Evolutionary conservation across 2,329 filamentous ascomycete genomes (phyloP).

Genomic region (Escovopsis sp.): DNA sequence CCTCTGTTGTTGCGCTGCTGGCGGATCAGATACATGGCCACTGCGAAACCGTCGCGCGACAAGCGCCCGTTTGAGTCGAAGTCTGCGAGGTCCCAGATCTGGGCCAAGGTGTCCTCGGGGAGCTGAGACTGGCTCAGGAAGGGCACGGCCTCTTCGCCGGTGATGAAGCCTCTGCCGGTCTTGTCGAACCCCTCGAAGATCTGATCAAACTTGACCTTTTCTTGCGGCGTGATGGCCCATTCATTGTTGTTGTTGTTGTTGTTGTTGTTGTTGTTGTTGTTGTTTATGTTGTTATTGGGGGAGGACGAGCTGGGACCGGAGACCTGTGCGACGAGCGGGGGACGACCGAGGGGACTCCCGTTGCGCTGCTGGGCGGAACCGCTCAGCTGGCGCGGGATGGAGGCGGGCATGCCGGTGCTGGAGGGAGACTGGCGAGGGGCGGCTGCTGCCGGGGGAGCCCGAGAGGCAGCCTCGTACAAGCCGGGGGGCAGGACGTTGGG

Average conservation of each 20-base stretch:
- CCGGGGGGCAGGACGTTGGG: constrained; percentile 70
- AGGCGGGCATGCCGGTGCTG: constrained; percentile 36
- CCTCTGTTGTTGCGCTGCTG: constrained; percentile 63
- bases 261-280: no score
- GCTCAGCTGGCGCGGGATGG: constrained; percentile 73
- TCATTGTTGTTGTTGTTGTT: constrained; percentile 26
- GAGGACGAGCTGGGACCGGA: not conserved
- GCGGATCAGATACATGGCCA: constrained; percentile 93
- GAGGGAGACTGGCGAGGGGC: constrained; percentile 34
- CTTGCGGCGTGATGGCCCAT: constrained; percentile 70
- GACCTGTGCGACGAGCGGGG: constrained; percentile 29
- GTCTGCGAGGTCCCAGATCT: constrained; percentile 95
- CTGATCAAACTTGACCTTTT: constrained; percentile 78
- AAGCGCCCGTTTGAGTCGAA: constrained; percentile 81
- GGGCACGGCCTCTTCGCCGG: constrained; percentile 81
- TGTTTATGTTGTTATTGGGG: no score
- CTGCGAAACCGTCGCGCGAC: constrained; percentile 81
- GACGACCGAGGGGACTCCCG: constrained; percentile 40
- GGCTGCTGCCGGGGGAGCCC: constrained; percentile 41
- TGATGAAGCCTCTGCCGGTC: constrained; percentile 66
- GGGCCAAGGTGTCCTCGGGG: constrained; percentile 74
- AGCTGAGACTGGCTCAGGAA: constrained; percentile 91
- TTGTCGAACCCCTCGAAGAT: constrained; percentile 79
- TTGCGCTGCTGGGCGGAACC: constrained; percentile 51
- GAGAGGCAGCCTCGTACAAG: constrained; percentile 73